Conservation (phyloP, 176 grass and related monocot species). For the Musa schizocarpa region DNA sequence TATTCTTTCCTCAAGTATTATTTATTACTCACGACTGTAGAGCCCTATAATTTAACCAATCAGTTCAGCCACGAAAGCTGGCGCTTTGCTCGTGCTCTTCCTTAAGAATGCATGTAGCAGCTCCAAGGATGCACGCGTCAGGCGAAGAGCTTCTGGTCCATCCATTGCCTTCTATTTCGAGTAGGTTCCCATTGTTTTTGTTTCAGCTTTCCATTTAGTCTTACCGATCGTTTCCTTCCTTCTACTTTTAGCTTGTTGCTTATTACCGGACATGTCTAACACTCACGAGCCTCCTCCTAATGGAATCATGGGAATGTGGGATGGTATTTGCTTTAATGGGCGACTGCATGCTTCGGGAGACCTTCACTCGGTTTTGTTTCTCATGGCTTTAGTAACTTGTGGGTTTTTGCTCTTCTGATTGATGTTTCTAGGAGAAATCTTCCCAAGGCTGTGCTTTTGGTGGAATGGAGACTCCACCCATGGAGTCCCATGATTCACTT, state of each 20-base stretch:
- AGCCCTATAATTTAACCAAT: background rate
- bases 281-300: background rate
- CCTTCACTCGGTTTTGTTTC: too few relatives aligned
- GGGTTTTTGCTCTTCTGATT: too few relatives aligned
- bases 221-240: background rate
- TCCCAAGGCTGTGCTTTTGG: too few relatives aligned
- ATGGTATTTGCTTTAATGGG: background rate
- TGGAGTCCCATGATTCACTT: too few relatives aligned
- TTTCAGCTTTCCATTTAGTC: background rate
- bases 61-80: background rate
- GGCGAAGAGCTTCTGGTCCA: background rate
- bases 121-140: slow-evolving; percentile 1
- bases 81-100: background rate
- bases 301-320: background rate
- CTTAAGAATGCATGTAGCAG: background rate
- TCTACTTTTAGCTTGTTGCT: slow-evolving; percentile 1
- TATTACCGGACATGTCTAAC: background rate
- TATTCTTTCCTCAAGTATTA: background rate
- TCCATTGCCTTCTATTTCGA: background rate
- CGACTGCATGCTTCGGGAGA: background rate
- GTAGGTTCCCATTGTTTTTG: slow-evolving; percentile 5
- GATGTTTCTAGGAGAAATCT: too few relatives aligned
- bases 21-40: background rate
- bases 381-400: too few relatives aligned
- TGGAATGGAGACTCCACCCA: too few relatives aligned